These are phyloP conservation scores for Arthroderma sp. DNA, from an alignment of 2,329 filamentous ascomycete species.

Conservation along the genomic window DNA sequence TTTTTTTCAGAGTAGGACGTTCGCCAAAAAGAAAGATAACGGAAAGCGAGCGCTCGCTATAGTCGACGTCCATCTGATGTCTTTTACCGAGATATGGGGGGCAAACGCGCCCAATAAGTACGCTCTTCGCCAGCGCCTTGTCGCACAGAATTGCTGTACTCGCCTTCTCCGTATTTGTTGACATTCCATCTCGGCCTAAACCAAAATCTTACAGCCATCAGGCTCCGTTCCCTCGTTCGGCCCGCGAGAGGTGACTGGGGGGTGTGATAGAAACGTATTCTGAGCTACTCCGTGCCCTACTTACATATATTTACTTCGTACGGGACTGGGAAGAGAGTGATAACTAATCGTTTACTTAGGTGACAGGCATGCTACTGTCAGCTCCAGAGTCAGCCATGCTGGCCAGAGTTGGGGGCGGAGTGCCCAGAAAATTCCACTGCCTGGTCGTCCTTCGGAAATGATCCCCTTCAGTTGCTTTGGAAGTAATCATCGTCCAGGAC, in stretches of 20 bases:
- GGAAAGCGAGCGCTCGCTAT: background rate
- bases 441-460: background rate
- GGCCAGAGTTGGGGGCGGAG: background rate
- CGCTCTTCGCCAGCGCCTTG: background rate
- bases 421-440: background rate
- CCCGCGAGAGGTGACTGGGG: too few relatives aligned
- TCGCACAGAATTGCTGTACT: background rate
- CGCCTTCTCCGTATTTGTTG: background rate
- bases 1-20: background rate
- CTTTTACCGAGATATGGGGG: background rate
- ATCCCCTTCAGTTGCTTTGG: background rate
- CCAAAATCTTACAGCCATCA: background rate
- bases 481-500: background rate
- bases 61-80: background rate
- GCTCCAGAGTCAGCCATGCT: background rate
- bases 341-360: background rate
- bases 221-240: too few relatives aligned
- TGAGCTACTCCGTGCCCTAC: too few relatives aligned
- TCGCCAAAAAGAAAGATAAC: background rate
- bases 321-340: background rate
- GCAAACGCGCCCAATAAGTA: background rate
- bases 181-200: background rate
- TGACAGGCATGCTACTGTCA: background rate
- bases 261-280: too few relatives aligned
- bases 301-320: too few relatives aligned